A percentile compares a stretch with the other conserved stretches of the same genome.
These are phyloP conservation scores for Omphalea diandra DNA, from an alignment of 441 rosid species.

Conservation along the genomic window DNA sequence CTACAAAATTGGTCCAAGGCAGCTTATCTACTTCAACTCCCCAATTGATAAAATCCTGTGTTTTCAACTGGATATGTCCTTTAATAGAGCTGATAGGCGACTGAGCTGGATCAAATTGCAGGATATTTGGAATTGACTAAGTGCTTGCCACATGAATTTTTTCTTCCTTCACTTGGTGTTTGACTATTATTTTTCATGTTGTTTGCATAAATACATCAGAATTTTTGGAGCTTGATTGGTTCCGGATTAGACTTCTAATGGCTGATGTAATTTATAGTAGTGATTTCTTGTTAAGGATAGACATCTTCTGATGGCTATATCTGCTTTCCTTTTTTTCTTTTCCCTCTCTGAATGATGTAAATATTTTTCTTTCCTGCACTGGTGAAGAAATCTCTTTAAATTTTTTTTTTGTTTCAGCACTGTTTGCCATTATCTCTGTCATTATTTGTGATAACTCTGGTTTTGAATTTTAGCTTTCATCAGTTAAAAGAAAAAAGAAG, in stretches of 20 bases:
- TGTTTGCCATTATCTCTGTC: background rate
- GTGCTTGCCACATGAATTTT: no score
- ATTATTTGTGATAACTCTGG: background rate
- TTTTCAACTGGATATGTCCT: no score
- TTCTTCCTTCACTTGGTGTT: no score
- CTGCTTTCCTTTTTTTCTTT: background rate
- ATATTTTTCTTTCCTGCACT: background rate
- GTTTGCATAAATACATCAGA: slow-evolving; percentile 3
- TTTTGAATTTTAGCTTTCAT: background rate
- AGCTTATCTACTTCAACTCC: no score
- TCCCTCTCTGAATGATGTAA: background rate
- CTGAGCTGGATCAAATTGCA: no score
- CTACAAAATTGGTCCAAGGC: no score
- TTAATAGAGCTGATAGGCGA: no score
- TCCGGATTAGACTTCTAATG: background rate
- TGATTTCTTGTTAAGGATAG: slow-evolving; percentile 7
- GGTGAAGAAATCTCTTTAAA: background rate
- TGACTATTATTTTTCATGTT: no score
- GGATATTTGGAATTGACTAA: no score
- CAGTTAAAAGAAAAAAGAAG: background rate
- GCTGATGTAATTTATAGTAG: background rate
- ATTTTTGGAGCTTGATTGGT: background rate
- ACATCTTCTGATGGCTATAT: background rate
- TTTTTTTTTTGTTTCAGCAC: background rate
- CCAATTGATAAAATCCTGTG: no score